These are phyloP conservation scores for Falciphora oryzae DNA, from an alignment of 2,329 filamentous ascomycete species.

Conservation along the genomic window DNA sequence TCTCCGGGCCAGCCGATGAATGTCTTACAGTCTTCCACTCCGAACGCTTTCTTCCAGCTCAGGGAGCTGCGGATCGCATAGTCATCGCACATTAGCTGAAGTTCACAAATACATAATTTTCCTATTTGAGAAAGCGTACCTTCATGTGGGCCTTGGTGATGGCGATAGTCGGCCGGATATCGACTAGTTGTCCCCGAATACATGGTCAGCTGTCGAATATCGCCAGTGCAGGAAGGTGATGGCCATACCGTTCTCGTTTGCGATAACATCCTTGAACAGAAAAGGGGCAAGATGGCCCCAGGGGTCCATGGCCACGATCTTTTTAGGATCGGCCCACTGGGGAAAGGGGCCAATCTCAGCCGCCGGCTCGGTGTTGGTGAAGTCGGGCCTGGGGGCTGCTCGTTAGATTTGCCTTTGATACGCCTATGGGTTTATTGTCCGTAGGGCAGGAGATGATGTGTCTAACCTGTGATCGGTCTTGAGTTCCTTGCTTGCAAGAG, in stretches of 20 bases:
- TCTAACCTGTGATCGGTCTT: slow-evolving; percentile 65
- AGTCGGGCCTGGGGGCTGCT: slow-evolving; percentile 43
- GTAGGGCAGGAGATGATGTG: neutral
- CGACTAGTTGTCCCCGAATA: slow-evolving; percentile 41
- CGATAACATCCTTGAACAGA: slow-evolving; percentile 74
- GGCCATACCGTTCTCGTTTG: slow-evolving; percentile 59
- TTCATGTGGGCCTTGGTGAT: slow-evolving; percentile 94
- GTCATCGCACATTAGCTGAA: neutral
- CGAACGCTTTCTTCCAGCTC: slow-evolving; percentile 87
- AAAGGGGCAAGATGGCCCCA: slow-evolving; percentile 82
- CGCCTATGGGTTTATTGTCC: neutral
- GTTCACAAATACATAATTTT: neutral
- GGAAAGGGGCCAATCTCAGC: slow-evolving; percentile 82
- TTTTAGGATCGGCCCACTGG: slow-evolving; percentile 82
- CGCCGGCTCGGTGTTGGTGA: slow-evolving; percentile 80
- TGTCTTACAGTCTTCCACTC: slow-evolving; percentile 59
- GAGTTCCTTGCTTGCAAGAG: slow-evolving; percentile 85
- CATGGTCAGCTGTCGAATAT: neutral
- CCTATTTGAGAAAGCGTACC: slow-evolving; percentile 23
- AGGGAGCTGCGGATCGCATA: slow-evolving; percentile 51
- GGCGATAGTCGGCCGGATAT: slow-evolving; percentile 86
- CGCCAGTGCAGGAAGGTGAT: neutral
- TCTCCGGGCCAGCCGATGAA: neutral
- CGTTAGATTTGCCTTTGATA: neutral
- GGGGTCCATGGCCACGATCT: slow-evolving; percentile 97